phyloP scores from a whole-genome alignment of 495 filamentous ascomycete species.

The Talaromyces adpressus region DNA sequence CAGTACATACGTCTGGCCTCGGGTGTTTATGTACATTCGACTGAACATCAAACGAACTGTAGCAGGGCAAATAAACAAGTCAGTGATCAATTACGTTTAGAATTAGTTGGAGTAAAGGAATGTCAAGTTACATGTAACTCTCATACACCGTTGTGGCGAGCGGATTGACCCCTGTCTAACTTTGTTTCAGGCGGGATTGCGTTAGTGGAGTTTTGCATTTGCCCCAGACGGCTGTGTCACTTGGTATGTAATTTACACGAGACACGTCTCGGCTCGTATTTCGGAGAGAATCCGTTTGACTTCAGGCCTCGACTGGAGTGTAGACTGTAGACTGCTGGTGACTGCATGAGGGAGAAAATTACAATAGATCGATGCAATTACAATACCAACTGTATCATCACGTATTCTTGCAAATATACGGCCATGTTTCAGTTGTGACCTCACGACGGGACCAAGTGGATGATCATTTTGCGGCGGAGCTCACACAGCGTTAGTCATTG shows the following conservation, averaged over 20 bases:
- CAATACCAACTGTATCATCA: neutral
- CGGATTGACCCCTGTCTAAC: neutral
- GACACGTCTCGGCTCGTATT: neutral
- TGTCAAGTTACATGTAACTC: neutral
- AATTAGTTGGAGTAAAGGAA: neutral
- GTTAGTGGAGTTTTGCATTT: neutral
- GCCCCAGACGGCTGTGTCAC: neutral
- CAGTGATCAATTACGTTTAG: neutral
- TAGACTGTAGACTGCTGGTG: neutral
- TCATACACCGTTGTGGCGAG: neutral
- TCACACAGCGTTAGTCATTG: neutral
- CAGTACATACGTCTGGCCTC: too few relatives aligned
- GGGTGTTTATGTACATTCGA: too few relatives aligned
- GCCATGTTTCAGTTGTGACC: conserved; percentile 1
- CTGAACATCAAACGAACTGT: neutral
- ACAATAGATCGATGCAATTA: neutral
- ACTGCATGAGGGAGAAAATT: neutral
- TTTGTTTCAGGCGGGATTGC: neutral
- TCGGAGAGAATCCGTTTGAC: neutral
- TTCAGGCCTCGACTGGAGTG: neutral
- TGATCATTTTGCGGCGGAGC: conserved; percentile 1
- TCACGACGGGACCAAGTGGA: neutral
- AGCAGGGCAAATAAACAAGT: neutral
- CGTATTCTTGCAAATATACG: neutral
- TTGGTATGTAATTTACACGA: neutral